phyloP scores from a whole-genome alignment of 2,329 filamentous ascomycete species.

The Colletotrichum paranaense region DNA sequence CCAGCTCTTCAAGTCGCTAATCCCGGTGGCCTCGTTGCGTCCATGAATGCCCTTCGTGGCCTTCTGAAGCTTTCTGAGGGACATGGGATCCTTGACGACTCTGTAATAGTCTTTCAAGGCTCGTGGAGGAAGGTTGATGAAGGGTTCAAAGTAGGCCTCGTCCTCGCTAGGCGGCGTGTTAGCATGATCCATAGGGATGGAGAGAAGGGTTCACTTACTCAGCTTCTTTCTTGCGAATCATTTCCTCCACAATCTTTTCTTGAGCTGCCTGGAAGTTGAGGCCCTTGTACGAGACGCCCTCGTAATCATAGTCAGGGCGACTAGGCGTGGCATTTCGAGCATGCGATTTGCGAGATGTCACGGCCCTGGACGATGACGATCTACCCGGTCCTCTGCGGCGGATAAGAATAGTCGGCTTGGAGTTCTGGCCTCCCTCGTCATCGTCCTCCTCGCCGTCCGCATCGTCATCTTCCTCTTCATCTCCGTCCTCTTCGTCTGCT shows the following conservation, averaged over 20 bases:
- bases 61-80: constrained; percentile 81
- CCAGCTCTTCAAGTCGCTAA: constrained; percentile 84
- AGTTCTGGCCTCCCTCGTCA: constrained; percentile 42
- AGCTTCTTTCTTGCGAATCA: constrained; percentile 76
- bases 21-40: constrained; percentile 70
- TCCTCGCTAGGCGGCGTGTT: constrained; percentile 65
- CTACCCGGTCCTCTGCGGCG: constrained; percentile 50
- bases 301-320: constrained; percentile 64
- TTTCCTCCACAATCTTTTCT: constrained; percentile 83
- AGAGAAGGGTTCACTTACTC: constrained; percentile 58
- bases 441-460: constrained; percentile 48
- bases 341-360: constrained; percentile 43
- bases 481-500: constrained; percentile 42
- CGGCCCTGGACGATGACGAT: constrained; percentile 47
- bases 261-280: constrained; percentile 87
- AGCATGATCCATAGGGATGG: constrained; percentile 11
- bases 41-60: constrained; percentile 79
- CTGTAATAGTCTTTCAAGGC: constrained; percentile 87
- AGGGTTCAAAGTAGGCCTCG: constrained; percentile 77
- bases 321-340: constrained; percentile 48
- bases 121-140: constrained; percentile 81
- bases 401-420: constrained; percentile 50
- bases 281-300: constrained; percentile 72
- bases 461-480: constrained; percentile 41
- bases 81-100: constrained; percentile 83